phyloP scores from a whole-genome alignment of 1,284 basidiomycete genomes.

The Sporisorium sorghi region DNA sequence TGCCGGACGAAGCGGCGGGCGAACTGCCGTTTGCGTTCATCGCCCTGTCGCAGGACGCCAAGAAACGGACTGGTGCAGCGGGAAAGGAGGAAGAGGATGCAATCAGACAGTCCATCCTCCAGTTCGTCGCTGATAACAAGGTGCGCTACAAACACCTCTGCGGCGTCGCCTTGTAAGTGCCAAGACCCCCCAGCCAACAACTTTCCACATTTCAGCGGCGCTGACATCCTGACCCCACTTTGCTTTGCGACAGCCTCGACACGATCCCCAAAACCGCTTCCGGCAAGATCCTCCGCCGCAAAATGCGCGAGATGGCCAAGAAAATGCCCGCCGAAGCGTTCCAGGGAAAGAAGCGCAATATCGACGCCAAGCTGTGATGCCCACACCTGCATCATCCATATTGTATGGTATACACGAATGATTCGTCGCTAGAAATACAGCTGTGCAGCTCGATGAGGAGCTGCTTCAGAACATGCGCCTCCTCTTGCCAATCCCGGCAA shows the following conservation, averaged over 20 bases:
- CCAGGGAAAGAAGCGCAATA: conserved; percentile 32
- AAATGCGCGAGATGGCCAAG: conserved; percentile 55
- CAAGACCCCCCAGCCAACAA: background rate
- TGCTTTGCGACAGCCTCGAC: conserved; percentile 38
- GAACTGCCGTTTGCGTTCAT: conserved; percentile 81
- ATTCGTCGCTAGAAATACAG: background rate
- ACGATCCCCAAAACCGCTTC: conserved; percentile 55
- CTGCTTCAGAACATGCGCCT: conserved; percentile 54
- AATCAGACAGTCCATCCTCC: conserved; percentile 43
- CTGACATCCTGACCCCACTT: conserved; percentile 4
- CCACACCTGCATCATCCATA: background rate
- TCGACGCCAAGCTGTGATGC: conserved; percentile 33
- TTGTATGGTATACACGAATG: background rate
- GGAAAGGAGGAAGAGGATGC: conserved; percentile 67
- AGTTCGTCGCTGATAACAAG: conserved; percentile 80
- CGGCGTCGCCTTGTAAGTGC: conserved; percentile 71
- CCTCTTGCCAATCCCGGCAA: conserved; percentile 58
- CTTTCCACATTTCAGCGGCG: too few species aligned
- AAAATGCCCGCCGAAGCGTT: conserved; percentile 34
- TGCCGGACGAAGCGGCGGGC: conserved; percentile 81
- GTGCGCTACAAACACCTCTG: conserved; percentile 78
- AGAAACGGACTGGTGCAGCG: conserved; percentile 71
- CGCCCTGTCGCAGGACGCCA: conserved; percentile 73
- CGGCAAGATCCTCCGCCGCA: conserved; percentile 59
- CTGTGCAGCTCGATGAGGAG: background rate